Evolutionary conservation across 176 grass and related monocot species (phyloP), one percentile per base, ranked within the genome.

Genomic region (Triticum dicoccoides): DNA sequence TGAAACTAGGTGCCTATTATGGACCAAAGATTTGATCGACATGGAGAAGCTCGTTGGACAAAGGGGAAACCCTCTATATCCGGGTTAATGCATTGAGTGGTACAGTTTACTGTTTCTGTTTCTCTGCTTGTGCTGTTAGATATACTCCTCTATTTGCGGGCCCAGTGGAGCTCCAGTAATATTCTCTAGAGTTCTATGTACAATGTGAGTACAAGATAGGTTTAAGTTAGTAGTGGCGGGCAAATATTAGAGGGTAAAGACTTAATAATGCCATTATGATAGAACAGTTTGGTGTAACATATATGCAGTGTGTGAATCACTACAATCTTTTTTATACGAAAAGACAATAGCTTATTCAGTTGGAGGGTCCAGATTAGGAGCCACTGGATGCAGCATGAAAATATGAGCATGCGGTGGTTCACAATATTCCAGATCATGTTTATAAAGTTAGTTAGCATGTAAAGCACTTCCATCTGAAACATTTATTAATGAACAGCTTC

Each of bases 1-100:
- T 86, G 82, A 80, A 34, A 82, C 84, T 52, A 81, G 80, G n/a
- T 92, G 91, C 72, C 52, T 92, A 5, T 62, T 89, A 47, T 92
- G 91, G 91, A 86, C 44, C 7, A 37, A 65, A 61, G 87, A 92
- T 34, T 74, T 92, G 29, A 71, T 68, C 14, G 91, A 92, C 66
- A 84, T 44, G 14, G 89, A 76, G 66, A 83, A 59, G 47, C 65
- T 62, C 17, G 59, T 25, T 35, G 39, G 12, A 14, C 20, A 69
- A 69, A 18, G 84, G 68, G 5, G 84, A 89, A 68, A 82, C 87
- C 83, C 79, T 92, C 4, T 89, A 89, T 62, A 63, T 92, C 11
- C 78, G 77, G 34, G 58, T 92, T 38, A 76, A 84, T 2, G 10
- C 27, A 13, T 56, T 85, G 29, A 47, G 79, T 51, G 87, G 87